Conservation (phyloP, 306 rosid species). For the Sechiopsis laciniata region DNA sequence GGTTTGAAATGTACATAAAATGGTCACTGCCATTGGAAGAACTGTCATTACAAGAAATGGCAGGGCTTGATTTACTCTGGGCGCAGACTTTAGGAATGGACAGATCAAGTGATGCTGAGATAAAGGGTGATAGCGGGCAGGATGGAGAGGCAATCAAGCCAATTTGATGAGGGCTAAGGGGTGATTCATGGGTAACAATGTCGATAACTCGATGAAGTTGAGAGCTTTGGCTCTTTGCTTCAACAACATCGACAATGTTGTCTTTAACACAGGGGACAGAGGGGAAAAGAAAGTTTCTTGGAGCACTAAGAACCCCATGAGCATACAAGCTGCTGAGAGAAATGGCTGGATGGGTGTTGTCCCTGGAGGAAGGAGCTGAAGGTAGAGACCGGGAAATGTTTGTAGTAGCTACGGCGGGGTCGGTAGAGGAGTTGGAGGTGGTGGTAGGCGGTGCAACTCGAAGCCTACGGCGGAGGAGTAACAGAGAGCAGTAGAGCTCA, state of each 20-base stretch:
- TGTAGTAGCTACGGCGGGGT: conserved; percentile 4
- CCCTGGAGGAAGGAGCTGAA: conserved; percentile 1
- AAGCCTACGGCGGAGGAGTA: conserved; percentile 65
- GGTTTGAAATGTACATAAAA: conserved; percentile 83
- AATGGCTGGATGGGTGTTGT: conserved; percentile 24
- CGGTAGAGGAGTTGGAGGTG: conserved; percentile 18
- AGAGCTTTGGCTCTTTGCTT: conserved; percentile 33
- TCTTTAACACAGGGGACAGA: conserved; percentile 30
- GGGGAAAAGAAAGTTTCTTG: conserved; percentile 65
- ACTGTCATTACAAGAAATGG: conserved; percentile 10
- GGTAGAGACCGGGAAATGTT: conserved; percentile 16
- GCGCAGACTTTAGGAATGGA: not conserved
- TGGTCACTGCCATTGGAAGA: conserved; percentile 30
- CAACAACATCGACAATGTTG: conserved; percentile 36
- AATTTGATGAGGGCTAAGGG: conserved; percentile 6
- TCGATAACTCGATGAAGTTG: conserved; percentile 44
- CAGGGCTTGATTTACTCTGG: conserved; percentile 3
- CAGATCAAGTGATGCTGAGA: conserved; percentile 1
- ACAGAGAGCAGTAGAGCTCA: conserved; percentile 89
- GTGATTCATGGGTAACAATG: conserved; percentile 36
- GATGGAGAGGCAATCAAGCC: conserved; percentile 13
- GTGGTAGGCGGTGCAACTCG: conserved; percentile 57
- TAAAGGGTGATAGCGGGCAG: not conserved
- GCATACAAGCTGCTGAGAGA: conserved; percentile 42
- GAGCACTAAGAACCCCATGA: conserved; percentile 76